Base-by-base conservation (phyloP, 2,329 filamentous ascomycete species). In the Fusarium sp. region DNA sequence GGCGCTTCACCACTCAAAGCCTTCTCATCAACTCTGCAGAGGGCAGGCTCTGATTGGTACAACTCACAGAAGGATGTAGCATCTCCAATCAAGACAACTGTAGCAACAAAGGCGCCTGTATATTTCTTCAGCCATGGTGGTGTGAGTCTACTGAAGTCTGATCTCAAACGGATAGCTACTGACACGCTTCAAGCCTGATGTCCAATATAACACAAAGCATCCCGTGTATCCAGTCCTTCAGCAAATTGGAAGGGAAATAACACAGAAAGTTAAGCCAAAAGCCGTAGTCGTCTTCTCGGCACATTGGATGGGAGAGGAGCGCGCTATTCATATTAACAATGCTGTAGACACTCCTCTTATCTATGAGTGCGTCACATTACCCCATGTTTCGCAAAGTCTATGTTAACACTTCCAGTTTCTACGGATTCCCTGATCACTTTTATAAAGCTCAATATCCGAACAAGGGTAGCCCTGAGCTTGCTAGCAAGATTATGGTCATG, bases 241-340 rank as follows among this genome's bases (percentile, higher is more conserved):
- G 73, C 79, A 84, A 29, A 90, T 94, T 57, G 92, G 92, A 45
- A 84, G 80, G 12, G 92, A 94, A 75, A 93, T 94, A 77, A 93
- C 91, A 1, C 83, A 87, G 33, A 88, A 89, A 68, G 88, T 94
- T 46, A 91, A 90, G 75, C 92, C 92, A 4, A 90, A 88, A 69
- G 93, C 92, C 4, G 86, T 94, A 20, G 89, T 94, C 2, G 90
- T 94, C 31, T 91, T 95, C 78, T 94, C 92, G 2, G 93, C 92
- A 2, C 92, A 95, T 80, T 94, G 93, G 92, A 90, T 93, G 81
- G 89, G 86, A 49, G 82, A 77, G 60, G 80, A 81, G 42, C 83
- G 86, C 73, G 84, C 83, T 7, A 87, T 94, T 68, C 84, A 91
- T 75, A 86, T 94, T 73, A 94, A 93, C 79, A 88, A 87, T 13